Conservation (phyloP, 495 filamentous ascomycete species). For the Penicillium samsonianum region DNA sequence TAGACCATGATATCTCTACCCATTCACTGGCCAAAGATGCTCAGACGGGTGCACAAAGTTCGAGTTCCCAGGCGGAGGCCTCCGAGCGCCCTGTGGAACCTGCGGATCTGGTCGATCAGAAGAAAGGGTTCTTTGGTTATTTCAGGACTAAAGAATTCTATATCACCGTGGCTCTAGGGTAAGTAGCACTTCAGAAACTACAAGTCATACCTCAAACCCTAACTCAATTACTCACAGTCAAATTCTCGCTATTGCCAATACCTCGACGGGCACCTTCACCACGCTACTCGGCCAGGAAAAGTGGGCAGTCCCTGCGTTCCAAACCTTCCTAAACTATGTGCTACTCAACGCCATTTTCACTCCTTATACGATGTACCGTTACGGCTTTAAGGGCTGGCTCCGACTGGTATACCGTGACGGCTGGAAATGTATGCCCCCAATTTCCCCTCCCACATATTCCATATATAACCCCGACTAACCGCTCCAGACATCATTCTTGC, state of each 20-base stretch:
- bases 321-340: constrained; percentile 92
- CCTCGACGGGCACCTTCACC: constrained; percentile 84
- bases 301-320: constrained; percentile 93
- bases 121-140: constrained; percentile 74
- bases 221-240: constrained; percentile 54
- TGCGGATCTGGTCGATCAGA: constrained; percentile 42
- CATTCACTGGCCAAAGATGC: constrained; percentile 31
- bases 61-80: constrained; percentile 14
- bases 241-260: constrained; percentile 83
- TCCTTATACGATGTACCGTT: constrained; percentile 75
- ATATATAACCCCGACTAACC: not conserved
- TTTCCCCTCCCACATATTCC: not conserved
- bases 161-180: constrained; percentile 75
- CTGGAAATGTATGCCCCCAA: constrained; percentile 69
- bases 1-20: not conserved
- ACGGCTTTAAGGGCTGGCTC: constrained; percentile 72
- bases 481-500: constrained; percentile 73
- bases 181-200: constrained; percentile 21
- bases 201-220: not conserved
- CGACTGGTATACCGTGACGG: constrained; percentile 65
- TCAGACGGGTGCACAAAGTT: constrained; percentile 22
- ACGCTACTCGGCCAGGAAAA: constrained; percentile 64
- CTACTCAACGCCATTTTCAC: constrained; percentile 83
- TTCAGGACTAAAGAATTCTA: constrained; percentile 86
- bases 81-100: constrained; percentile 18